Evolutionary conservation across 2,329 filamentous ascomycete species (phyloP), one percentile per base, ranked within the genome.

Genomic region (Aspergillus fumigatus): DNA sequence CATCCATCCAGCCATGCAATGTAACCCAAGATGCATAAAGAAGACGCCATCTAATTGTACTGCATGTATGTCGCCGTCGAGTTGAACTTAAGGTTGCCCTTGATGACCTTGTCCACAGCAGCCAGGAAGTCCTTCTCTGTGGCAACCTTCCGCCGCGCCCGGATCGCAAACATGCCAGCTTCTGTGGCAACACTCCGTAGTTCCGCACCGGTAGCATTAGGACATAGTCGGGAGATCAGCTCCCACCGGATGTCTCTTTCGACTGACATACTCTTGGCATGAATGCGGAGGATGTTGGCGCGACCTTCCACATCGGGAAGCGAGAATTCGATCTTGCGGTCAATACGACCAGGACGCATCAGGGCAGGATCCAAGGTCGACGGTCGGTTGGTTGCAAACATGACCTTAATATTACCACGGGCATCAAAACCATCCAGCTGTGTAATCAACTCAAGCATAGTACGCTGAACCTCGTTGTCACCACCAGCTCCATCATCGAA

Each of bases 261-360:
- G 40, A 99, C 94, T 19, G 92, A 97, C 94, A 99, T 99, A 73
- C 90, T 96, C 88, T 97, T 99, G 68, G 94, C 94, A 80, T 97
- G 94, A 69, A 99, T 99, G 51, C 94, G 89, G 48, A 99, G 84
- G 70, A 99, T 97, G 78, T 97, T 97, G 70, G 94, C 94, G 64
- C 94, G 88, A 52, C 94, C 94, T 75, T 99, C 94, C 66, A 97
- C 90, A 74, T 99, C 94, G 25, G 94, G 94, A 25, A 99, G 84
- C 0, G 92, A 93, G 80, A 99, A 99, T 77, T 99, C 94, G 68
- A 99, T 99, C 84, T 99, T 99, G 70, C 94, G 86, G 76, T 97
- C 93, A 70, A 97, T 97, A 83, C 93, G 92, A 32, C 93, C 93
- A 10, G 93, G 93, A 79, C 93, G 85, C 92, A 97, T 97, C 62